These are phyloP conservation scores for Penicillium sp. DNA, from an alignment of 2,329 filamentous ascomycete genomes.

Conservation along the genomic window DNA sequence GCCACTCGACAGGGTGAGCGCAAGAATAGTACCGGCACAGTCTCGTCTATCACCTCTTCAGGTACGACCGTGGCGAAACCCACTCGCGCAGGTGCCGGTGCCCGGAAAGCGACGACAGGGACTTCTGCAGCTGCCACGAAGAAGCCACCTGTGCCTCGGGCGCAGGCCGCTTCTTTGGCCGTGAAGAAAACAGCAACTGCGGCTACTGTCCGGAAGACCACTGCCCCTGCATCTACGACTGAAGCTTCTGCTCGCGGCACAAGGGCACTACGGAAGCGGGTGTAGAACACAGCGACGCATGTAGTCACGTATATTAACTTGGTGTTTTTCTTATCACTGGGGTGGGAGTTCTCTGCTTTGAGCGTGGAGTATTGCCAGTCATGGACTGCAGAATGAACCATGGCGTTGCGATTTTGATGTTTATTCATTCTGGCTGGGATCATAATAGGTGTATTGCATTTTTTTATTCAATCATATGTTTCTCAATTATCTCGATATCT, in stretches of 20 bases:
- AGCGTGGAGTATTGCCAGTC: constrained; percentile 8
- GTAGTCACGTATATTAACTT: neutral
- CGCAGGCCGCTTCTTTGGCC: constrained; percentile 33
- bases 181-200: constrained; percentile 37
- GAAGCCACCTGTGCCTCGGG: constrained; percentile 29
- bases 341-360: neutral
- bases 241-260: constrained; percentile 36
- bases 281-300: constrained; percentile 17
- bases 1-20: constrained; percentile 42
- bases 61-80: constrained; percentile 40
- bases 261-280: constrained; percentile 43
- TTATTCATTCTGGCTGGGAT: neutral
- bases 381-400: neutral
- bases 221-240: constrained; percentile 25
- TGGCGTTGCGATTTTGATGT: neutral
- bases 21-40: constrained; percentile 28
- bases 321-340: constrained; percentile 1
- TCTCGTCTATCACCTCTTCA: constrained; percentile 38
- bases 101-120: constrained; percentile 31
- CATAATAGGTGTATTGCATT: constrained; percentile 6
- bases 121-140: constrained; percentile 29
- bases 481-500: no score
- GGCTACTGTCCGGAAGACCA: constrained; percentile 33
- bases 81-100: constrained; percentile 26
- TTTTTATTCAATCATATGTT: no score